phyloP scores from a whole-genome alignment of 768 basidiomycete species.

The Boletus sensibilis region DNA sequence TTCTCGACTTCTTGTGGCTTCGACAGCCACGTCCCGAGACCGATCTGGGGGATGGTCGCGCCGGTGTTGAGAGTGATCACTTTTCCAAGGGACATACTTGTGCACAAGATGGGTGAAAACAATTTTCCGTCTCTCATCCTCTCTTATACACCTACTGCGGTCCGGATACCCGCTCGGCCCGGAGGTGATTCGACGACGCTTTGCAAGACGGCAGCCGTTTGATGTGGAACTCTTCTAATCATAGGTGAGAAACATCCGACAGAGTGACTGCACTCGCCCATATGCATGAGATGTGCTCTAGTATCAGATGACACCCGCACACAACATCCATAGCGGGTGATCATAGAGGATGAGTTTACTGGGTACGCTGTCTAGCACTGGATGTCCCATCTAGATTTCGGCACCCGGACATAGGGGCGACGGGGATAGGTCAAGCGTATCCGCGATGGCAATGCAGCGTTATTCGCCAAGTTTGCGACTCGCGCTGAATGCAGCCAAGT shows the following conservation, averaged over 20 bases:
- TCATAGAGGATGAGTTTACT: neutral
- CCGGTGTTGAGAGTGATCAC: constrained; percentile 45
- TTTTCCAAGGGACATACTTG: constrained; percentile 43
- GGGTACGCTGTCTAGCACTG: no score
- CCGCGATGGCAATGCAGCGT: neutral
- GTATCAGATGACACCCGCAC: no score
- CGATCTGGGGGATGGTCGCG: constrained; percentile 66
- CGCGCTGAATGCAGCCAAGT: no score
- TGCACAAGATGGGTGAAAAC: neutral
- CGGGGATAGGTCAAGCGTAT: no score
- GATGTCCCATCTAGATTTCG: neutral
- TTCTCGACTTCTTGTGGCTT: constrained; percentile 72
- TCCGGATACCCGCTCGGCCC: constrained; percentile 11
- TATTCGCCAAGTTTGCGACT: no score
- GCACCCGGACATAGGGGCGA: neutral
- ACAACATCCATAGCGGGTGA: neutral
- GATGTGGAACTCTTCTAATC: neutral
- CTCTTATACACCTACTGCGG: constrained; percentile 6
- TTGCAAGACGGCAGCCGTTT: neutral
- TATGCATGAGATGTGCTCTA: no score
- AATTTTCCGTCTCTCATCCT: neutral
- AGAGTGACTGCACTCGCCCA: no score
- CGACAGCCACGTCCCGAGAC: constrained; percentile 82
- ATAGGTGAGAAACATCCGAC: neutral
- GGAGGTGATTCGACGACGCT: neutral